Conservation (phyloP, 164 flowering plant species). For the Nymphaea colorata region DNA sequence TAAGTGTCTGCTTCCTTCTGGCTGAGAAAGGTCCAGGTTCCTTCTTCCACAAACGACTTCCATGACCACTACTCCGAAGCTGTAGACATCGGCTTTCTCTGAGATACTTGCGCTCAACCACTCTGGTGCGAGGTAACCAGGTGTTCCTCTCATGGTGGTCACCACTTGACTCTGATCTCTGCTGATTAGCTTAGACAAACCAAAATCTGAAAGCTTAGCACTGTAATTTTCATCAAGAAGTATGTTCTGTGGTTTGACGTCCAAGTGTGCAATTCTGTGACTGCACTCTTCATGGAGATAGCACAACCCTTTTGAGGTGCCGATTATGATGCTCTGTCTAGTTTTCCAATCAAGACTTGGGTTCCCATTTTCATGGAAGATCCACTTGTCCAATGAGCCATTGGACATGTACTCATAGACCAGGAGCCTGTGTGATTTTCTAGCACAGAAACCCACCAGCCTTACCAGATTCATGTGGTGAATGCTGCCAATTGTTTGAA, state of each 20-base stretch:
- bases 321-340: conserved; percentile 12
- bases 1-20: conserved; percentile 10
- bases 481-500: conserved; percentile 19
- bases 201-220: conserved; percentile 17
- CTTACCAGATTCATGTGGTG: conserved; percentile 19
- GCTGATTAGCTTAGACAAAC: conserved; percentile 17
- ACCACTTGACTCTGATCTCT: conserved; percentile 11
- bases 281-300: conserved; percentile 26
- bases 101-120: conserved; percentile 5
- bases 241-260: conserved; percentile 18
- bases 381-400: conserved; percentile 19
- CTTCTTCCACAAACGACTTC: conserved; percentile 16
- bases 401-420: conserved; percentile 25
- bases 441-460: conserved; percentile 19
- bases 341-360: conserved; percentile 9
- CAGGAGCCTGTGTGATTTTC: conserved; percentile 5
- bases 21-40: conserved; percentile 1
- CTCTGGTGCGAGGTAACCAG: conserved; percentile 17
- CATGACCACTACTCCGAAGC: conserved; percentile 20
- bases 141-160: conserved; percentile 12
- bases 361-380: conserved; percentile 5
- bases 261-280: conserved; percentile 20
- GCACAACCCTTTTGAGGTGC: conserved; percentile 19
- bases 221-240: conserved; percentile 7
- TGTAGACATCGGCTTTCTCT: conserved; percentile 19